Percentiles rank a stretch among this genome's conserved stretches.
Conservation (phyloP, 208 protist species). For the Plasmodiophora brassicae region DNA sequence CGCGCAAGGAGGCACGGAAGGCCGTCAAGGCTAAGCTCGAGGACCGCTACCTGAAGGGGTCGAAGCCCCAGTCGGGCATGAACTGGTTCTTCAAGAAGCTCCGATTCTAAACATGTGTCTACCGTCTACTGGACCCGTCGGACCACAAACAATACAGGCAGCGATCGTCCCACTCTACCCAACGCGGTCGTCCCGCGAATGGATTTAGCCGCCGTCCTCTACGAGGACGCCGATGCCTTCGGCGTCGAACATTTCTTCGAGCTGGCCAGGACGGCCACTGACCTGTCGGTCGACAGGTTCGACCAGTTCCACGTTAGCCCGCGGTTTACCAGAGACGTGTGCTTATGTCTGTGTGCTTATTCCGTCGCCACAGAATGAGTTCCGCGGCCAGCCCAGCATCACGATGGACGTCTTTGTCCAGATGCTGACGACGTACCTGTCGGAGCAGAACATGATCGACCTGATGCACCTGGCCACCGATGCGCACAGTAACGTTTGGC, state of each 20-base stretch:
- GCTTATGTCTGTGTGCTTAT: neutral
- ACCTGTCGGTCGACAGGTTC: neutral
- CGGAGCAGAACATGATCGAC: slow-evolving; percentile 29
- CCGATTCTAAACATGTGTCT: slow-evolving; percentile 57
- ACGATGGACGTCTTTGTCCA: neutral
- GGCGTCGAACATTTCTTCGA: slow-evolving; percentile 33
- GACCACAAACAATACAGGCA: too few relatives aligned
- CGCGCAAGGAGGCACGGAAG: slow-evolving; percentile 41
- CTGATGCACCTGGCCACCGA: slow-evolving; percentile 7
- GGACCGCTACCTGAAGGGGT: slow-evolving; percentile 31
- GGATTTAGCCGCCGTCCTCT: neutral
- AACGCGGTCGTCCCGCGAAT: neutral
- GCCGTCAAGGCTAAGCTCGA: slow-evolving; percentile 45
- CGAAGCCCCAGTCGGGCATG: slow-evolving; percentile 36
- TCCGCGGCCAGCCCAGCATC: neutral
- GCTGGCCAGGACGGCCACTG: neutral
- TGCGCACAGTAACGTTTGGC: neutral
- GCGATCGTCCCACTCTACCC: too few relatives aligned
- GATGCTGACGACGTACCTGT: slow-evolving; percentile 3
- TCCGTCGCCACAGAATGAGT: neutral
- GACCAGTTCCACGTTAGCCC: neutral
- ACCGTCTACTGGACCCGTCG: too few relatives aligned
- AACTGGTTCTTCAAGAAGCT: slow-evolving; percentile 61
- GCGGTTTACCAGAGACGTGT: neutral
- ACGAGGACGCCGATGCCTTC: neutral